Evolutionary conservation across 208 protist genomes (phyloP).

Genomic region (Leishmania guyanensis): DNA sequence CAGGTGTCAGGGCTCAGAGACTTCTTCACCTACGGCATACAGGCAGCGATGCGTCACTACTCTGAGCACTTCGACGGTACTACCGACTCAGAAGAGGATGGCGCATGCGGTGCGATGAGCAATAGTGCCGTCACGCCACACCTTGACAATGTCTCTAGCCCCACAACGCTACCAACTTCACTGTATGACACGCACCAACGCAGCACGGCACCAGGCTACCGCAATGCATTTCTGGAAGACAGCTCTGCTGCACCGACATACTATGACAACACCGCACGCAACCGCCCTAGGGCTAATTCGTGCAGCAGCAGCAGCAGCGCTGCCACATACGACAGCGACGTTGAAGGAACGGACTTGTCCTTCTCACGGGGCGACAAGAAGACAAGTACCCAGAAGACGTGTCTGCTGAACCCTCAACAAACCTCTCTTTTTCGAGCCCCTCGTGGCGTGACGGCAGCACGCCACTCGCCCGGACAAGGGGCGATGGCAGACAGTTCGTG

Average conservation of each 20-base stretch:
- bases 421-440: conserved; percentile 27
- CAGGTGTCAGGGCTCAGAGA: conserved; percentile 9
- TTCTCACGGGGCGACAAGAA: neutral
- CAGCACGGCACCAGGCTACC: conserved; percentile 1
- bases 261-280: neutral
- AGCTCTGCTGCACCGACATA: neutral
- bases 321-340: conserved; percentile 29
- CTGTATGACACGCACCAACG: neutral
- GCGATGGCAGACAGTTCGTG: neutral
- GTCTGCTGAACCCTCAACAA: conserved; percentile 3
- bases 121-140: neutral
- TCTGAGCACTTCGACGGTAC: conserved; percentile 10
- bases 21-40: conserved; percentile 31
- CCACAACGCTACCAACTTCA: neutral
- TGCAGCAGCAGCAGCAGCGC: conserved; percentile 12
- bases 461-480: neutral
- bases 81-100: neutral
- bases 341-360: neutral
- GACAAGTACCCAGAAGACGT: neutral
- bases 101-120: neutral
- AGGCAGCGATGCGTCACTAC: conserved; percentile 27
- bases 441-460: neutral
- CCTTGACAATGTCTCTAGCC: neutral
- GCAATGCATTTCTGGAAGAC: conserved; percentile 13
- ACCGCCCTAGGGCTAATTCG: neutral